Evolutionary conservation across 140 eudicot genomes (phyloP), one percentile per base, ranked within the genome.

Genomic region (Bidens hawaiensis): DNA sequence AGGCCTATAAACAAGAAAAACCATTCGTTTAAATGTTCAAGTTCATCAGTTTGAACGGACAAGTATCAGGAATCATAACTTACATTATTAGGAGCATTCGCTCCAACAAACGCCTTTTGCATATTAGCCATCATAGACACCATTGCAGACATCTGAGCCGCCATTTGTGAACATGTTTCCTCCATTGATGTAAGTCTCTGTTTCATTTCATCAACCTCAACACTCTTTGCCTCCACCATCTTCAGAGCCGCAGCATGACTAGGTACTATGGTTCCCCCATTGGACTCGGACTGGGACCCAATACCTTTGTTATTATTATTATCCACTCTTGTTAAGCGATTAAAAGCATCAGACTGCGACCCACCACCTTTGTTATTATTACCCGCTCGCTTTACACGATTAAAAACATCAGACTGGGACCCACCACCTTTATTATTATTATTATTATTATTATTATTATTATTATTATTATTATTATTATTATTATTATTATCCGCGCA

Each of bases 131-230:
- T 83, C 84, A 83, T 74, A 3, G 75, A 62, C 77, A 80, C 53
- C 90, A 83, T 80, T 14, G 74, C 65, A 51, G 90, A 69, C 90
- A 83, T 83, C 66, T 80, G 90, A 17, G 90, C 33, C 9, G 86
- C 83, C 90, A 83, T 83, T 31, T 70, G 81, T 43, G 86, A 69
- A 42, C 90, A 83, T 25, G 79, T 76, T 80, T 79, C 76, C 72
- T 83, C 90, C 79, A 83, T 46, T 40, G 69, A 62, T 42, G 73
- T 47, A 72, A 83, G 78, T 63, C 58, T 77, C 67, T 79, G 77
- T 42, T 77, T 77, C 77, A 83, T 77, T 74, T 77, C 90, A 57
- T 30, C 60, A 66, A 83, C 78, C 73, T 83, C 86, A 0, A 27
- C 69, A 53, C 80, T 71, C 43, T 83, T 81, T 65, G 40, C 75